phyloP scores from a whole-genome alignment of 306 rosid genomes.

The Begonia peltatifolia region DNA sequence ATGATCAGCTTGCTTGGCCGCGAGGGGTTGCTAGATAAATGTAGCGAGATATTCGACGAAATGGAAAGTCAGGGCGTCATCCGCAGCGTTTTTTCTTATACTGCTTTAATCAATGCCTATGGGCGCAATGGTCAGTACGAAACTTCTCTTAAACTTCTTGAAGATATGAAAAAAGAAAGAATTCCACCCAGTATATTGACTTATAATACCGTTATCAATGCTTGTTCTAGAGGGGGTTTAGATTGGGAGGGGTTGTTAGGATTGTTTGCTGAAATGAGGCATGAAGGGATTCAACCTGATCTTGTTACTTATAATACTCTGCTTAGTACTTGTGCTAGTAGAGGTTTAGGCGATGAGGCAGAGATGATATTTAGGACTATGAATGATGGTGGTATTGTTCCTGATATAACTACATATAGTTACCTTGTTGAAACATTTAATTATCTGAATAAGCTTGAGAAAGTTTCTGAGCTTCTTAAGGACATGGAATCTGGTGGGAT shows the following conservation, averaged over 20 bases:
- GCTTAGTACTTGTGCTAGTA: conserved; percentile 81
- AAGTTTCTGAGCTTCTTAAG: conserved; percentile 70
- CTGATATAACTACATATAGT: conserved; percentile 63
- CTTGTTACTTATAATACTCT: conserved; percentile 70
- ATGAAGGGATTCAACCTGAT: conserved; percentile 88
- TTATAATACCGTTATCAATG: conserved; percentile 76
- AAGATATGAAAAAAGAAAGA: conserved; percentile 63
- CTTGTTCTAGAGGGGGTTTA: conserved; percentile 88
- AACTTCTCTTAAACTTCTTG: conserved; percentile 54
- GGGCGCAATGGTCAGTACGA: conserved; percentile 76
- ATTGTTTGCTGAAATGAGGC: conserved; percentile 94
- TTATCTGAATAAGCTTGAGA: conserved; percentile 50
- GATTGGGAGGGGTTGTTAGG: conserved; percentile 94
- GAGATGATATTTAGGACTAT: conserved; percentile 91
- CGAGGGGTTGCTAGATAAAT: conserved; percentile 73
- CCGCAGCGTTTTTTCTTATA: conserved; percentile 69
- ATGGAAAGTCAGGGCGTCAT: conserved; percentile 75
- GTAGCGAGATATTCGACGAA: conserved; percentile 82
- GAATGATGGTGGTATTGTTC: conserved; percentile 85
- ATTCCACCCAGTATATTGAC: conserved; percentile 69
- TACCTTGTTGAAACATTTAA: conserved; percentile 76
- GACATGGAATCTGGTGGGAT: conserved; percentile 83
- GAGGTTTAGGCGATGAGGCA: conserved; percentile 77
- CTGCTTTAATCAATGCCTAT: conserved; percentile 82
- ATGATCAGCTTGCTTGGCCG: conserved; percentile 78